phyloP scores from a whole-genome alignment of 345 rosid species.

The Eucalyptus cloeziana region DNA sequence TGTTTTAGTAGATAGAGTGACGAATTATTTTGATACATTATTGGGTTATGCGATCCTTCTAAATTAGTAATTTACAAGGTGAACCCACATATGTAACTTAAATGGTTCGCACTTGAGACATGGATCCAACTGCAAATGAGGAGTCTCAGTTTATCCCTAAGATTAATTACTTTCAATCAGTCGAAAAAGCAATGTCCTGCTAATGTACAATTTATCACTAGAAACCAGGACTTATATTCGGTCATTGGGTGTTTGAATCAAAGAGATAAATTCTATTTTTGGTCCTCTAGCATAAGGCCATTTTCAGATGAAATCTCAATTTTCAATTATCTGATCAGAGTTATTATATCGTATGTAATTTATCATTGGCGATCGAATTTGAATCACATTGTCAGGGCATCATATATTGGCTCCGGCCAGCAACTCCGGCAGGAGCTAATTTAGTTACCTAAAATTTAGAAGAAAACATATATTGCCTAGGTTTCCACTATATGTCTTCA shows the following conservation, averaged over 20 bases:
- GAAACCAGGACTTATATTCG: neutral
- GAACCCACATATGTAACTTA: neutral
- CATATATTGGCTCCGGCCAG: neutral
- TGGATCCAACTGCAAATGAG: neutral
- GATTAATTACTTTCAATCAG: neutral
- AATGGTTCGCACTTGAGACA: neutral
- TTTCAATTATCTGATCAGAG: neutral
- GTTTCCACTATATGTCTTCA: neutral
- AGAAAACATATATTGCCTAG: neutral
- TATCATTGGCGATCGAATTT: neutral
- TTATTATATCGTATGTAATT: too few species aligned
- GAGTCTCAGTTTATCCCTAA: neutral
- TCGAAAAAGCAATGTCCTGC: neutral
- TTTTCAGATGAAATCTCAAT: neutral
- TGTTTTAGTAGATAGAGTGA: neutral
- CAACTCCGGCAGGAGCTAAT: neutral
- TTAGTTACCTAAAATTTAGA: neutral
- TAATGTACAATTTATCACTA: neutral
- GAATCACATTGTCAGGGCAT: neutral
- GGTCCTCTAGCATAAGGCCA: neutral
- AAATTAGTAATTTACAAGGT: neutral
- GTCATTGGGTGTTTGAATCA: neutral
- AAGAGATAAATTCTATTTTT: neutral
- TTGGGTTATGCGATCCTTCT: neutral
- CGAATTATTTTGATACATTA: neutral